Percentiles rank a stretch among this genome's conserved stretches.
Conservation (phyloP, 345 rosid species). For the Salix caprea region DNA sequence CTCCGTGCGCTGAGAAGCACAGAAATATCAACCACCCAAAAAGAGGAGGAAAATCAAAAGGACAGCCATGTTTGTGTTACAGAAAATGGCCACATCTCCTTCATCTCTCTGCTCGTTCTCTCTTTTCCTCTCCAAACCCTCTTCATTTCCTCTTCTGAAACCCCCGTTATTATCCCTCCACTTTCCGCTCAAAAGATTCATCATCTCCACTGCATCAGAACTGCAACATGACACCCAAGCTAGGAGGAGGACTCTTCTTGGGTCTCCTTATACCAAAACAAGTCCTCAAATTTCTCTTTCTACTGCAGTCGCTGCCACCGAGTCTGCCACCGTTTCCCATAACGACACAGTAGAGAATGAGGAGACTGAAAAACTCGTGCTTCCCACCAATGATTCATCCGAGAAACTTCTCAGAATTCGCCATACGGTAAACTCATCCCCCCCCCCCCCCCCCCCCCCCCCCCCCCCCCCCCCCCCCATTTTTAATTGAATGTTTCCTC, state of each 20-base stretch:
- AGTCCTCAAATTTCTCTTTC: conserved; percentile 26
- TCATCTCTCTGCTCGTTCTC: conserved; percentile 34
- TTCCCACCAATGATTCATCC: conserved; percentile 84
- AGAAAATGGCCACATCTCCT: conserved; percentile 42
- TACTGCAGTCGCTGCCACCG: conserved; percentile 57
- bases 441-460: too few species aligned
- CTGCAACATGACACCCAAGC: conserved; percentile 2
- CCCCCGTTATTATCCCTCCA: conserved; percentile 6
- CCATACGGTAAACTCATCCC: conserved; percentile 51
- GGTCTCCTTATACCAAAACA: conserved; percentile 17
- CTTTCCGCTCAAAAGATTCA: conserved; percentile 31
- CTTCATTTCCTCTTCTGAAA: conserved; percentile 15
- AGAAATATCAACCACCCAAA: conserved; percentile 5
- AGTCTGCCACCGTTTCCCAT: conserved; percentile 25
- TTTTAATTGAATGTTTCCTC: too few species aligned
- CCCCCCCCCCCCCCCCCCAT: too few species aligned
- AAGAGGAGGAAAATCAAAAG: neutral
- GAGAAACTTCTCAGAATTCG: conserved; percentile 69
- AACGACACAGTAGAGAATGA: conserved; percentile 18
- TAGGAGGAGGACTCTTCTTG: neutral
- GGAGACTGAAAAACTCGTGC: conserved; percentile 33
- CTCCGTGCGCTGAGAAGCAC: too few species aligned
- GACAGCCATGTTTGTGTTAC: conserved; percentile 14
- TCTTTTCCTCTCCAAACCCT: conserved; percentile 32
- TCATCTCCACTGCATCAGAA: conserved; percentile 30